These are phyloP conservation scores for Coccinonectria pachysandricola DNA, from an alignment of 2,329 filamentous ascomycete species.

Conservation along the genomic window DNA sequence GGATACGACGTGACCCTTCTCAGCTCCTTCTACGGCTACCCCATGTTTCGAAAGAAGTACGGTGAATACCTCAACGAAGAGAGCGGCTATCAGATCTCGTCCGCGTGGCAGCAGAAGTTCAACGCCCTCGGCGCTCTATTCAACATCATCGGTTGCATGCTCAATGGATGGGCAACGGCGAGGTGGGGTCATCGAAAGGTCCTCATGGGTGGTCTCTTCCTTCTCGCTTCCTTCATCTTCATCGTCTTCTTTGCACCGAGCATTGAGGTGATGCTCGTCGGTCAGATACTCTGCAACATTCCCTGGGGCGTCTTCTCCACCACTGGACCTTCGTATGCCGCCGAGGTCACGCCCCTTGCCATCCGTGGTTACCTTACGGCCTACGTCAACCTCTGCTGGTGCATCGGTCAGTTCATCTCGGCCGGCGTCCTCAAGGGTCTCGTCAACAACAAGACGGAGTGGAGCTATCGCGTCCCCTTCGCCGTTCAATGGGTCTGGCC, in stretches of 20 bases:
- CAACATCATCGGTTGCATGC: conserved; percentile 29
- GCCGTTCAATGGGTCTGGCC: conserved; percentile 32
- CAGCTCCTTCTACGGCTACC: conserved; percentile 36
- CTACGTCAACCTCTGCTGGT: conserved; percentile 36
- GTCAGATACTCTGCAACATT: conserved; percentile 35
- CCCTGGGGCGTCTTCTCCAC: conserved; percentile 38
- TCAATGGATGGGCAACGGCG: conserved; percentile 32
- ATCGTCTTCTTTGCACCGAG: conserved; percentile 38
- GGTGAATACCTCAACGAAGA: conserved; percentile 25
- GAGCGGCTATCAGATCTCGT: conserved; percentile 34
- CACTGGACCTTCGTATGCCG: conserved; percentile 31
- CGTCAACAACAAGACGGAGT: conserved; percentile 21
- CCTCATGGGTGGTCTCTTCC: conserved; percentile 31
- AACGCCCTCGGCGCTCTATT: conserved; percentile 24
- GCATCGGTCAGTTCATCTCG: conserved; percentile 32
- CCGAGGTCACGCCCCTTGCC: conserved; percentile 32
- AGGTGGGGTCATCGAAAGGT: conserved; percentile 34
- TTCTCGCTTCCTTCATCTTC: conserved; percentile 35
- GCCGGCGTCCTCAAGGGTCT: conserved; percentile 30
- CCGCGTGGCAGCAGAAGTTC: conserved; percentile 42
- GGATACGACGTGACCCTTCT: conserved; percentile 39
- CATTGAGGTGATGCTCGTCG: conserved; percentile 31
- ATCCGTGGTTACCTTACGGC: conserved; percentile 33
- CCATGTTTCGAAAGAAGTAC: conserved; percentile 28
- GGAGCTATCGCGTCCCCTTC: conserved; percentile 31